Percentiles rank a stretch among this genome's conserved stretches.
Evolutionary conservation across 129 eudicot genomes (phyloP).

Genomic region (Flaveria robusta): DNA sequence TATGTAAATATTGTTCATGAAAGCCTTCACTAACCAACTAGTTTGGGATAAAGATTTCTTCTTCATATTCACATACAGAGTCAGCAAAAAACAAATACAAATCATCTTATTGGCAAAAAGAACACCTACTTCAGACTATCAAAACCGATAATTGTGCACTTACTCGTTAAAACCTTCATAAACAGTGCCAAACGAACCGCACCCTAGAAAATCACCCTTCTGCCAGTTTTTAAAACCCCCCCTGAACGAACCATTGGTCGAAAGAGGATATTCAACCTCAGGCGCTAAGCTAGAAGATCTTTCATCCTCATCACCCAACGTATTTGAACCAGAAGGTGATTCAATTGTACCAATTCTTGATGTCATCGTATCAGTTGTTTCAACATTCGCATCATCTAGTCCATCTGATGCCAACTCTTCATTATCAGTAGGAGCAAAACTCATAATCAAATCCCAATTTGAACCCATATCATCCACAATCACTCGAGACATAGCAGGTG

Average conservation of each 20-base stretch:
- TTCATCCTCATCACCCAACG: conserved; percentile 36
- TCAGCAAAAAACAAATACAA: neutral
- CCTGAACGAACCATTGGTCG: conserved; percentile 44
- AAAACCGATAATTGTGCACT: conserved; percentile 18
- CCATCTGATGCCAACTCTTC: conserved; percentile 32
- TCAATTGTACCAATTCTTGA: conserved; percentile 21
- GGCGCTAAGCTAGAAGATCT: conserved; percentile 10
- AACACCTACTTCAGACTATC: neutral
- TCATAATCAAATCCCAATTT: conserved; percentile 58
- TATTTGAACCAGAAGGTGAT: conserved; percentile 40
- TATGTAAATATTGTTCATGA: neutral
- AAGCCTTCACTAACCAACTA: neutral
- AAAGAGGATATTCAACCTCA: conserved; percentile 33
- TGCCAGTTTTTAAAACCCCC: conserved; percentile 58
- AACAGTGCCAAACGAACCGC: conserved; percentile 89
- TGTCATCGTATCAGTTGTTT: neutral
- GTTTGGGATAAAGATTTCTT: neutral
- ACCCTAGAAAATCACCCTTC: conserved; percentile 74
- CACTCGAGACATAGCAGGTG: conserved; percentile 40
- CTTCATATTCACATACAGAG: neutral
- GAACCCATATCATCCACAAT: conserved; percentile 52
- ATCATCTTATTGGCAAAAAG: neutral
- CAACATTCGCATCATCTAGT: neutral
- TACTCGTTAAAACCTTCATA: conserved; percentile 82
- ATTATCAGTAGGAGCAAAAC: conserved; percentile 60